Percentiles rank a stretch among this genome's conserved stretches.
These are phyloP conservation scores for Hyparrhenia diplandra DNA, from an alignment of 176 grass and related monocot species.

Conservation along the genomic window DNA sequence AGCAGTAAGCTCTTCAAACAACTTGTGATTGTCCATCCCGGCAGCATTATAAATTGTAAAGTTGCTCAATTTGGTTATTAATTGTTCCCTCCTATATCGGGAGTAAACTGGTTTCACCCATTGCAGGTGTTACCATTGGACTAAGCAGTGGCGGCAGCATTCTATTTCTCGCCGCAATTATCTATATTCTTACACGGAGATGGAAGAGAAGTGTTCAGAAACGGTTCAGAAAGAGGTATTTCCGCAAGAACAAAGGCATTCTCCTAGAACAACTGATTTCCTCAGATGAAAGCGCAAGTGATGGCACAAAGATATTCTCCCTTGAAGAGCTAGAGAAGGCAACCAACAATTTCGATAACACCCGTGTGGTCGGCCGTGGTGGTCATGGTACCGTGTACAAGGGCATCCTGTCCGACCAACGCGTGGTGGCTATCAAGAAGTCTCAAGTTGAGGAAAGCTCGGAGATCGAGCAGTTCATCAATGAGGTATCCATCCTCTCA, in stretches of 20 bases:
- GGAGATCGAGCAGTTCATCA: slow-evolving; percentile 25
- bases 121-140: slow-evolving; percentile 8
- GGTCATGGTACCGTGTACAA: slow-evolving; percentile 26
- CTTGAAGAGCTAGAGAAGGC: slow-evolving; percentile 29
- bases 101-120: too few species aligned
- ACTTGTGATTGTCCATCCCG: too few species aligned
- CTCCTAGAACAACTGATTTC: slow-evolving; percentile 17
- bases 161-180: background rate
- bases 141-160: slow-evolving; percentile 1
- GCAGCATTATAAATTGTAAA: too few species aligned
- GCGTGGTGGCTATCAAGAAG: slow-evolving; percentile 17
- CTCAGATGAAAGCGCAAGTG: background rate
- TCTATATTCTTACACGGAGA: background rate
- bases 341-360: slow-evolving; percentile 12
- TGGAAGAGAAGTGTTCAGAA: slow-evolving; percentile 14
- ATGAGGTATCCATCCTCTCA: slow-evolving; percentile 26
- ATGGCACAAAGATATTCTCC: slow-evolving; percentile 28
- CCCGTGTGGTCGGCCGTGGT: slow-evolving; percentile 5
- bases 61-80: too few species aligned
- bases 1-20: too few species aligned
- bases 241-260: slow-evolving; percentile 26
- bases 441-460: background rate
- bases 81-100: too few species aligned
- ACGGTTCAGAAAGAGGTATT: background rate
- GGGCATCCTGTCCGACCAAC: slow-evolving; percentile 27